Evolutionary conservation across 306 rosid species (phyloP).

Genomic region (Trifolium pratense): DNA sequence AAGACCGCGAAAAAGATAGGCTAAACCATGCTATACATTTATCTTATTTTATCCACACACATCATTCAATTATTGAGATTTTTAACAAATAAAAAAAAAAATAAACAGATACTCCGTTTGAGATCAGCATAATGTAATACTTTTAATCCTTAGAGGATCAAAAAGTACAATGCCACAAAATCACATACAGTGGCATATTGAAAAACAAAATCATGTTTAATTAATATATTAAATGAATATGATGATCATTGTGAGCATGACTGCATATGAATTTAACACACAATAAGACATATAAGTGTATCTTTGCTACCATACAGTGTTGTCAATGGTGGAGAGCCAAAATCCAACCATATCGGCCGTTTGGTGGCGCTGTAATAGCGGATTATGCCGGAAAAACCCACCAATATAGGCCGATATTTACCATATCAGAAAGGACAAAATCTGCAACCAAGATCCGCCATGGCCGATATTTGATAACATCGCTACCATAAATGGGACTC

Average conservation of each 20-base stretch:
- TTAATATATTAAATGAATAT: not conserved
- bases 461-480: too few species aligned
- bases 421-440: too few species aligned
- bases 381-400: too few species aligned
- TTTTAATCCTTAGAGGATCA: not conserved
- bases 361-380: too few species aligned
- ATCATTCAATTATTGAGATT: slow-evolving; percentile 5
- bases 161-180: not conserved
- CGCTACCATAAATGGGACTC: not conserved
- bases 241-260: not conserved
- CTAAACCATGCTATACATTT: not conserved
- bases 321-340: too few species aligned
- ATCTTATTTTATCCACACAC: not conserved
- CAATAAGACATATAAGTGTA: slow-evolving; percentile 1
- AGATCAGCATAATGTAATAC: not conserved
- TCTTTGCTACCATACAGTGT: not conserved
- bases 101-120: slow-evolving; percentile 1
- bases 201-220: not conserved
- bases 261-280: not conserved
- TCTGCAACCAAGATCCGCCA: too few species aligned
- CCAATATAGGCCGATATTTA: too few species aligned
- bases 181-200: slow-evolving; percentile 3
- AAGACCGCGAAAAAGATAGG: not conserved
- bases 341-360: too few species aligned
- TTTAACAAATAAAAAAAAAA: not conserved